Conservation (phyloP, 768 basidiomycete species). For the Hypsizygus marmoreus region DNA sequence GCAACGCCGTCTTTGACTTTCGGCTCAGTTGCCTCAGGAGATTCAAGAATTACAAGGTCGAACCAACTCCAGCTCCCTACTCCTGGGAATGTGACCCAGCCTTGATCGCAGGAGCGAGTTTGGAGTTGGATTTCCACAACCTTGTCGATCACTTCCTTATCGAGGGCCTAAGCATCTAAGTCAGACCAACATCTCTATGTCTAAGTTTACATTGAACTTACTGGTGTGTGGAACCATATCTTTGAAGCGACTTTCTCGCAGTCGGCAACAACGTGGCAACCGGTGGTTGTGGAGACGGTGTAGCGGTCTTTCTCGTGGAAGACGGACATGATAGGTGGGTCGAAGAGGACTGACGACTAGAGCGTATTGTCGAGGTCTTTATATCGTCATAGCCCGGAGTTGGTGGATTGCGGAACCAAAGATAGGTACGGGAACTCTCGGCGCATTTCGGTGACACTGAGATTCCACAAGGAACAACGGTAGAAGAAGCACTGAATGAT, state of each 20-base stretch:
- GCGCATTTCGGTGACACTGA: neutral
- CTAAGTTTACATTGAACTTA: slow-evolving; percentile 3
- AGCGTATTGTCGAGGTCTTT: neutral
- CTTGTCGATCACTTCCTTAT: slow-evolving; percentile 20
- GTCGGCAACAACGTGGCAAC: slow-evolving; percentile 12
- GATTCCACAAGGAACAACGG: too few relatives aligned
- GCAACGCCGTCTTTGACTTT: slow-evolving; percentile 25
- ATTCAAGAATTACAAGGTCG: slow-evolving; percentile 31
- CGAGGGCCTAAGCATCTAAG: slow-evolving; percentile 20
- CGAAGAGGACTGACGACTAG: neutral
- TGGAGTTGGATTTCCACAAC: slow-evolving; percentile 29
- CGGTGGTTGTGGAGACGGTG: neutral
- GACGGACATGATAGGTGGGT: slow-evolving; percentile 11
- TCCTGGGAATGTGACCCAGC: slow-evolving; percentile 13
- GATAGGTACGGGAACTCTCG: neutral
- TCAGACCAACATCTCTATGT: neutral
- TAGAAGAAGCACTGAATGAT: too few relatives aligned
- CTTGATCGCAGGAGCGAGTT: slow-evolving; percentile 27
- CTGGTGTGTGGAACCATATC: slow-evolving; percentile 29
- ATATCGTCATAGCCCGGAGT: neutral
- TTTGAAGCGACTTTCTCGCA: slow-evolving; percentile 12
- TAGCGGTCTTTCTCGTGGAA: slow-evolving; percentile 19
- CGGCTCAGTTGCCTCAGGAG: slow-evolving; percentile 20
- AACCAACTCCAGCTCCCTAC: slow-evolving; percentile 34
- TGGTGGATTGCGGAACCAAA: neutral